Evolutionary conservation across 2,329 filamentous ascomycete species (phyloP), one percentile per base, ranked within the genome.

Genomic region (Coniochaeta ligniaria): DNA sequence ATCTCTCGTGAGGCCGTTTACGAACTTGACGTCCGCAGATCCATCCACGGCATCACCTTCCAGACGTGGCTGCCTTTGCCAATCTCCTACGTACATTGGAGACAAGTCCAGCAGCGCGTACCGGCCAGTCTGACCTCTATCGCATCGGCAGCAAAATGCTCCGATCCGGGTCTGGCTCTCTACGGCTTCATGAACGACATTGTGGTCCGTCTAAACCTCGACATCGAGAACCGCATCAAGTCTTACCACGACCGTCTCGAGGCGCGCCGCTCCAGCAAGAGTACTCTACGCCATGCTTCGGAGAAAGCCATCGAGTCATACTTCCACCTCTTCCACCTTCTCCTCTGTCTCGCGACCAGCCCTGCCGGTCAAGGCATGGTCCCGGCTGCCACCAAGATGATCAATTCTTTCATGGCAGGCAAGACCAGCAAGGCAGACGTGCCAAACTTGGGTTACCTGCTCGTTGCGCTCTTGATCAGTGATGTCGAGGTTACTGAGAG

Each of bases 271-370:
- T 31, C 20, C 45, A 50, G 11, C 22, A 50, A 50, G 22, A 28
- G 20, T 16, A 28, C 45, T 3, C 70, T 82, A 20, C 73, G 68
- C 0, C 76, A 81, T 55, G 77, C 78, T 0, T 82, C 78, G 0
- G 80, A 83, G 62, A 82, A 82, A 69, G 80, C 79, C 5, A 80
- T 82, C 4, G 76, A 81, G 63, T 77, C 78, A 0, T 82, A 82
- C 66, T 82, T 82, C 62, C 75, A 80, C 59, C 74, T 82, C 17
- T 81, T 79, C 64, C 80, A 82, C 65, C 68, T 83, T 0, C 72
- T 83, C 0, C 68, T 82, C 12, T 82, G 80, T 60, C 66, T 80
- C 1, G 77, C 78, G 0, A 74, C 72, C 1, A 59, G 76, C 22
- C 60, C 63, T 0, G 58, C 63, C 3, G 57, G 61, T 16, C 43